phyloP scores from a whole-genome alignment of 176 grass and related monocot species.

The Aechmea fasciata region DNA sequence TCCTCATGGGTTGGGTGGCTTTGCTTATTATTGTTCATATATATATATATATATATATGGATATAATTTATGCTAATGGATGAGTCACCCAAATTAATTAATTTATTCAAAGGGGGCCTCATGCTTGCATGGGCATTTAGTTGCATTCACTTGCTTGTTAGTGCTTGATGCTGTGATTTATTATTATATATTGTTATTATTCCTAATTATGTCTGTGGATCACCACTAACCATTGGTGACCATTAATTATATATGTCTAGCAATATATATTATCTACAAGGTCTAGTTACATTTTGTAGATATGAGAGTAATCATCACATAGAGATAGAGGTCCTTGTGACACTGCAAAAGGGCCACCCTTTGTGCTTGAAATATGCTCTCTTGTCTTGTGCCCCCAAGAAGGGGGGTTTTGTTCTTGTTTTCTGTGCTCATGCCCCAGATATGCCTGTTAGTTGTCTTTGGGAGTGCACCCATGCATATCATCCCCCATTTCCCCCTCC shows the following conservation, averaged over 20 bases:
- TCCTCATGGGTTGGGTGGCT: not conserved
- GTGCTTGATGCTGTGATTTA: constrained; percentile 11
- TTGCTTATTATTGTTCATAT: not conserved
- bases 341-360: constrained; percentile 16
- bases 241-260: not conserved
- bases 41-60: not conserved
- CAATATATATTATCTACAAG: constrained; percentile 15
- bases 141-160: constrained; percentile 25
- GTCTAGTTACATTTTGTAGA: constrained; percentile 3
- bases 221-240: constrained; percentile 18
- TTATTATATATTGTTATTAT: not conserved
- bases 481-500: constrained; percentile 59
- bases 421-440: constrained; percentile 67
- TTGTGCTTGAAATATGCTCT: constrained; percentile 35
- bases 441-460: constrained; percentile 79
- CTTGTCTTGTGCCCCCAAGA: constrained; percentile 29
- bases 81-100: constrained; percentile 25
- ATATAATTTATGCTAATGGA: constrained; percentile 29
- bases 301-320: constrained; percentile 16
- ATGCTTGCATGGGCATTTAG: constrained; percentile 27
- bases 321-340: constrained; percentile 4
- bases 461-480: constrained; percentile 45
- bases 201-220: constrained; percentile 3
- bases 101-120: constrained; percentile 9
- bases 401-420: constrained; percentile 60